Base-by-base conservation (phyloP, 805 yeast species). In the Candida multigemmis region DNA sequence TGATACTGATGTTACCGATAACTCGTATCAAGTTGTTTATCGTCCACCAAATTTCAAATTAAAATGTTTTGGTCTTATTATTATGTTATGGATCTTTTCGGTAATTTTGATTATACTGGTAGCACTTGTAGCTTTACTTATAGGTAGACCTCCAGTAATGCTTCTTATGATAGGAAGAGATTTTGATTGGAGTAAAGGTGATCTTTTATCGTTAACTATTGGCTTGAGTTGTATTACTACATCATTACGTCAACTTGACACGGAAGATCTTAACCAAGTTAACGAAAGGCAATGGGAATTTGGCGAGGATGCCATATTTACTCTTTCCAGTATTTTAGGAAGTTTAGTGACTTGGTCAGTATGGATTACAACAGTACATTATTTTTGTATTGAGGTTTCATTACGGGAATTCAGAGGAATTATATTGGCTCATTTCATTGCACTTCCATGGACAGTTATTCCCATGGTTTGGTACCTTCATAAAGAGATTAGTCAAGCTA, bases 1-100 rank as follows among this genome's bases (percentile, higher is more conserved):
- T 4, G 24, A 30, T 9, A 30, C 22, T 6, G 71, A 65, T 21
- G 68, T 57, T 6, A 50, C 59, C 12, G 60, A 54, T 13, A 50
- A 56, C 25, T 56, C 56, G 2, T 85, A 87, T 50, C 64, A 71
- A 2, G 71, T 87, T 16, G 96, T 87, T 3, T 93, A 87, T 53
- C 65, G 84, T 23, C 97, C 99, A 4, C 94, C 94, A 2, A 39
- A 66, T 26, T 83, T 89, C 50, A 65, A 74, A 27, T 17, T 43
- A 2, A 65, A 96, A 32, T 64, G 85, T 19, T 56, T 68, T 13
- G 54, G 43, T 0, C 46, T 81, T 23, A 51, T 72, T 13, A 35
- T 53, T 6, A 41, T 56, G 46, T 46, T 72, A 10, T 74, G 81
- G 74, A 30, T 57, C 3, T 67, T 65, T 40, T 56, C 63, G 1